Conservation (phyloP, 116 monocot genomes). For the Trichopus zeylanicus region DNA sequence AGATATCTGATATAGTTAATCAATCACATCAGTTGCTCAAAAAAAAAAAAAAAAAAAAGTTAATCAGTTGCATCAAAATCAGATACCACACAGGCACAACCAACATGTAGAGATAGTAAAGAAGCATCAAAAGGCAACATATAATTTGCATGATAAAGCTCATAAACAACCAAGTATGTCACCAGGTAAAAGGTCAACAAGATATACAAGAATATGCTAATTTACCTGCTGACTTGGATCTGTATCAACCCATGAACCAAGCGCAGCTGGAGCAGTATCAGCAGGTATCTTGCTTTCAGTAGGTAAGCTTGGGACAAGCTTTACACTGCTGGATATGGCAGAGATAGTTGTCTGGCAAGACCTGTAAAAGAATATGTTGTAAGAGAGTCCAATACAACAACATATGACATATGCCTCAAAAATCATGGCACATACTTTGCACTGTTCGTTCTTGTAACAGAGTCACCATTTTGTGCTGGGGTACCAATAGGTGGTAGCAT, state of each 20-base stretch:
- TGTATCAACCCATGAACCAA: slow-evolving; percentile 49
- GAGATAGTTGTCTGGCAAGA: slow-evolving; percentile 20
- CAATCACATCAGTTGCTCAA: too few relatives aligned
- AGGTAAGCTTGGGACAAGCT: slow-evolving; percentile 24
- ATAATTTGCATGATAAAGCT: not conserved
- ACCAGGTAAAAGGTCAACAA: not conserved
- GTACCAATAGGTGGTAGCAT: slow-evolving; percentile 50
- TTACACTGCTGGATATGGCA: slow-evolving; percentile 22
- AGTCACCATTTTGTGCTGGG: slow-evolving; percentile 25
- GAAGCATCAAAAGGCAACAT: not conserved
- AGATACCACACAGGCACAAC: not conserved
- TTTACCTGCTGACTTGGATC: slow-evolving; percentile 58
- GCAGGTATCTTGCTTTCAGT: slow-evolving; percentile 26
- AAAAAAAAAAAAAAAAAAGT: too few relatives aligned
- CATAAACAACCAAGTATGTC: not conserved
- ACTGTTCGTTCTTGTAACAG: slow-evolving; percentile 22
- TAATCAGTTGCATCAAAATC: too few relatives aligned
- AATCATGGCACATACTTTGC: slow-evolving; percentile 37
- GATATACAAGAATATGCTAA: not conserved
- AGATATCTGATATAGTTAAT: too few relatives aligned
- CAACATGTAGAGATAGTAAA: not conserved
- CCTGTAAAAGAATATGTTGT: slow-evolving; percentile 24
- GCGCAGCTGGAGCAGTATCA: slow-evolving; percentile 27
- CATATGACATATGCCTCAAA: not conserved
- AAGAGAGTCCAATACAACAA: slow-evolving; percentile 1